Base-by-base conservation (phyloP, 2,329 filamentous ascomycete species). In the Cladosporium sphaerospermum region DNA sequence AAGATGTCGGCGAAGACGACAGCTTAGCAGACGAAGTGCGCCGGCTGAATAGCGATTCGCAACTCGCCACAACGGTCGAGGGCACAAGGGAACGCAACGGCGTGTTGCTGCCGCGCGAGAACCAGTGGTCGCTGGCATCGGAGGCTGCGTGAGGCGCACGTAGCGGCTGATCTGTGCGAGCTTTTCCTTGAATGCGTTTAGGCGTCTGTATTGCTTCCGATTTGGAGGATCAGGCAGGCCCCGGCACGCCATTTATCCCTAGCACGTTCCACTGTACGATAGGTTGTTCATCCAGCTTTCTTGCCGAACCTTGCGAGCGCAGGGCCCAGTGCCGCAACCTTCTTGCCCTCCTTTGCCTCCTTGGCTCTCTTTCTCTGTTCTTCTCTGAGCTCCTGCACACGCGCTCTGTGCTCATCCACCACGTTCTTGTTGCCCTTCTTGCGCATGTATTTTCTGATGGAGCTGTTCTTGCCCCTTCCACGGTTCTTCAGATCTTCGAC, bases 391-490 rank as follows among this genome's bases (percentile, higher is more conserved):
- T 90, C 88, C 69, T 96, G 88, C 45, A 91, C 85, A 67, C 85
- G 84, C 70, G 96, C 72, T 67, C 88, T 85, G 80, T 92, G 91
- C 78, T 96, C 93, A 75, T 99, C 93, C 69, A 99, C 90, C 54
- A 99, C 82, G 69, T 97, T 97, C 78, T 86, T 89, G 65, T 86
- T 85, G 43, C 89, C 84, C 75, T 93, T 91, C 82, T 97, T 97
- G 60, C 93, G 78, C 65, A 97, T 72, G 68, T 95, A 91, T 69
- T 91, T 90, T 66, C 89, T 84, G 59, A 97, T 73, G 54, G 88
- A 88, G 61, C 86, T 90, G 67, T 95, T 99, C 78, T 91, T 89
- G 52, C 93, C 93, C 54, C 92, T 78, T 14, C 88, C 89, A 52
- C 86, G 80, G 68, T 96, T 93, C 71, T 82, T 83, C 61, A 84